Evolutionary conservation across 202 grass and related monocot genomes (phyloP).

Genomic region (Alloteropsis angusta): DNA sequence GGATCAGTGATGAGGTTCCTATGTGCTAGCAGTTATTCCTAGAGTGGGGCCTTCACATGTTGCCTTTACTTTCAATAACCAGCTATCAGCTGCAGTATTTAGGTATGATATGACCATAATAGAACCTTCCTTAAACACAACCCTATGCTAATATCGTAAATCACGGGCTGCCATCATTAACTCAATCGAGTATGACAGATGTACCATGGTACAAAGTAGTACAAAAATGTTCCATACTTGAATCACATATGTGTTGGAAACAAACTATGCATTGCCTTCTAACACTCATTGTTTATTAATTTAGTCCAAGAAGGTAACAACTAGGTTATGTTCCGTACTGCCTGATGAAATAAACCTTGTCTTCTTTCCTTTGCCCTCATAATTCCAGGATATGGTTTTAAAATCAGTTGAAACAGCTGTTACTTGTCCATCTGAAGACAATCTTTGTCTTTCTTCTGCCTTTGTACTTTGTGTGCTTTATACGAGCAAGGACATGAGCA

Average conservation of each 20-base stretch:
- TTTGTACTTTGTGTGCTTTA: constrained; percentile 28
- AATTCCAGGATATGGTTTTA: constrained; percentile 25
- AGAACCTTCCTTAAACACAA: not conserved
- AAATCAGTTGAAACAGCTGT: constrained; percentile 24
- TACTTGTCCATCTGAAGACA: constrained; percentile 28
- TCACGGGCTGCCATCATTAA: constrained; percentile 26
- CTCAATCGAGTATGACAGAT: constrained; percentile 25
- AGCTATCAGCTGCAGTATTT: constrained; percentile 7
- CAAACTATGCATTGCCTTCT: constrained; percentile 12
- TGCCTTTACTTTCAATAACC: too few species aligned
- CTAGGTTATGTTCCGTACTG: constrained; percentile 19
- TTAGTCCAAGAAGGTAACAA: constrained; percentile 4
- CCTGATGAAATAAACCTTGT: constrained; percentile 4
- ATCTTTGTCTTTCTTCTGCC: constrained; percentile 15
- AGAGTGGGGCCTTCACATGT: not conserved
- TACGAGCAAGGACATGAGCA: constrained; percentile 13
- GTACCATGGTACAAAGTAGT: not conserved
- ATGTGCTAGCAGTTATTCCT: not conserved
- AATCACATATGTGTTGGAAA: constrained; percentile 15
- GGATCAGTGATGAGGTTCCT: not conserved
- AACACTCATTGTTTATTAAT: constrained; percentile 4
- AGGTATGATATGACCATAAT: constrained; percentile 2
- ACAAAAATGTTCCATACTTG: not conserved
- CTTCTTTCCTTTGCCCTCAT: constrained; percentile 19
- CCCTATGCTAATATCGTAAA: constrained; percentile 1